Percentiles rank a stretch among this genome's conserved stretches.
phyloP scores from a whole-genome alignment of 2,329 filamentous ascomycete genomes.

The Phyllachora maydis region DNA sequence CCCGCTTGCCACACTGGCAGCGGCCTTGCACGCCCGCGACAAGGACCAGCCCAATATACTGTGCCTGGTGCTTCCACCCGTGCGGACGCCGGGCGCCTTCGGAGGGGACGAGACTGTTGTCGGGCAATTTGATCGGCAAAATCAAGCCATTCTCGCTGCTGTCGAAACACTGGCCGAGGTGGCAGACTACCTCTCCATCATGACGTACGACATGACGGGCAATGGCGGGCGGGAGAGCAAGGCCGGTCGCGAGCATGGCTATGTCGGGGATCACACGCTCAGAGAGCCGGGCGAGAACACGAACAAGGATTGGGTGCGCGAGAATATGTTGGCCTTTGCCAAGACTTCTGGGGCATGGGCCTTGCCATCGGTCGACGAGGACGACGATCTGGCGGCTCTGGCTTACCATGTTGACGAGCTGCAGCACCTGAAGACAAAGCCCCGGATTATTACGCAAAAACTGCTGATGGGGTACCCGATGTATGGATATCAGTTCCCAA shows the following conservation, averaged over 20 bases:
- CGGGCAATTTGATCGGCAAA: neutral
- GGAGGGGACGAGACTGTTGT: conserved; percentile 1
- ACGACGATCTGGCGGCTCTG: conserved; percentile 1
- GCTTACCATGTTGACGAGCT: neutral
- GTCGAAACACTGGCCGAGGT: conserved; percentile 4
- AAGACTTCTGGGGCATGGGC: too few species aligned
- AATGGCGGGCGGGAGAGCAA: conserved; percentile 3
- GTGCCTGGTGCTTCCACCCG: conserved; percentile 6
- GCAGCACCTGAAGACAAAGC: conserved; percentile 1
- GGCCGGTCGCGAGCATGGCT: conserved; percentile 1
- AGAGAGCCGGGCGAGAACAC: conserved; percentile 5
- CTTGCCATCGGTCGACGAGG: too few species aligned
- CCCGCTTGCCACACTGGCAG: conserved; percentile 3
- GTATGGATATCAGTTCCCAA: conserved; percentile 7
- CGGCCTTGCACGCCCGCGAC: conserved; percentile 2
- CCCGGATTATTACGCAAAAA: conserved; percentile 2
- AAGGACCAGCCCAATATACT: too few species aligned
- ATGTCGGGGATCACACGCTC: too few species aligned
- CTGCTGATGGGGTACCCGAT: conserved; percentile 6
- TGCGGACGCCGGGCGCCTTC: conserved; percentile 1
- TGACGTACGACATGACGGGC: conserved; percentile 7
- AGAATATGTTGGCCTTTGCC: conserved; percentile 3
- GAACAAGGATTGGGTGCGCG: conserved; percentile 3
- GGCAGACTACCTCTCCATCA: conserved; percentile 6
- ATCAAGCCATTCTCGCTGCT: conserved; percentile 2